Conservation (phyloP, 306 rosid species). For the Ormosia emarginata region DNA sequence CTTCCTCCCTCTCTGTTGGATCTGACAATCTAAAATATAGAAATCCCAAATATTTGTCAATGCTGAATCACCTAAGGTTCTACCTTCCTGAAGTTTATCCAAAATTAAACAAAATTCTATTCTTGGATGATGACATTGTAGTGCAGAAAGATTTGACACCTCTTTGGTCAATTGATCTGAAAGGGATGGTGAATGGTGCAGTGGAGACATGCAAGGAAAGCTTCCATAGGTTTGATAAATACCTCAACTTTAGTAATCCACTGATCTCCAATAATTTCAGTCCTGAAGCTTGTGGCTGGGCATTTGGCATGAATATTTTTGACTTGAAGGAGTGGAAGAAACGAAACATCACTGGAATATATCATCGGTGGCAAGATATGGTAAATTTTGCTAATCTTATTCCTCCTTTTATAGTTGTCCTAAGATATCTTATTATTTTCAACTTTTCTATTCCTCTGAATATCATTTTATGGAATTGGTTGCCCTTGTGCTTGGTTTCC, state of each 20-base stretch:
- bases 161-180: constrained; percentile 82
- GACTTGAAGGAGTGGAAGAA: constrained; percentile 97
- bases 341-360: constrained; percentile 81
- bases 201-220: constrained; percentile 99
- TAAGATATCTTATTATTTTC: background rate
- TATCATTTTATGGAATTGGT: constrained; percentile 5
- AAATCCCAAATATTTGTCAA: constrained; percentile 91
- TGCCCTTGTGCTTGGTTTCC: background rate
- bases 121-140: constrained; percentile 94
- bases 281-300: constrained; percentile 99
- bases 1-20: constrained; percentile 82
- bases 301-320: constrained; percentile 92
- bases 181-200: constrained; percentile 98
- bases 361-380: constrained; percentile 94
- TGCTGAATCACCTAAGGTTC: constrained; percentile 94
- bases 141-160: constrained; percentile 94
- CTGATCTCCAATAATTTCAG: constrained; percentile 74
- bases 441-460: background rate
- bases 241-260: constrained; percentile 89
- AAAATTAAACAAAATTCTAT: constrained; percentile 82
- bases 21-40: constrained; percentile 86
- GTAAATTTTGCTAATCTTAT: constrained; percentile 41
- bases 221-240: constrained; percentile 97
- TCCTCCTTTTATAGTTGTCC: background rate
- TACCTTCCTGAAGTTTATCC: constrained; percentile 95